Evolutionary conservation across 1,284 basidiomycete species (phyloP), one percentile per base, ranked within the genome.

Genomic region (Cryptococcus floricola): DNA sequence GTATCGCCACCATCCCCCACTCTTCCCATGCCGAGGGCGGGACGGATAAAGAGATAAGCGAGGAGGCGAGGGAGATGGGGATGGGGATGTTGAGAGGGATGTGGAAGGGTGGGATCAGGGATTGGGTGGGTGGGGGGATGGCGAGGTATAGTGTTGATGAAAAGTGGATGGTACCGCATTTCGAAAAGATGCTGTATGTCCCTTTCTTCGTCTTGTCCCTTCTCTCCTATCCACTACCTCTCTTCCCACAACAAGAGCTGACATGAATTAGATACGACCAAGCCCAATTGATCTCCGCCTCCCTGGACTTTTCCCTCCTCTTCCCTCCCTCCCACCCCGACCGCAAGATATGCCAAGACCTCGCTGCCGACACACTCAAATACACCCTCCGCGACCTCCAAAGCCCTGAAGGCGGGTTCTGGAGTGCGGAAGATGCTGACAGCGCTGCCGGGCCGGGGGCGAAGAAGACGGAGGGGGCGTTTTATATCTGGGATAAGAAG

Each of bases 101-200:
- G 16, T 77, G 76, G 66, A 63, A 72, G 27, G 80, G 80, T 31
- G 80, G 80, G 1, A 78, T 81, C n/a, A 67, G 75, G n/a, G 80
- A 81, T 58, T 76, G 77, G 54, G 74, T 80, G 0, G 80, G 79
- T 0, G 74, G 73, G 14, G 80, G 80, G 2, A 72, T 81, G 41
- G 72, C 79, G 14, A 52, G 80, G 49, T 80, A 81, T 57, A 78
- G 75, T 13, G 80, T 81, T 6, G 80, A 80, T 59, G 76, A 76
- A 51, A 66, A 69, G 23, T 81, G 79, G 79, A 73, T 77, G 42
- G 76, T 80, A 3, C 80, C 79, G 5, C 80, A 80, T 61, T 80
- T 81, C 58, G 79, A 81, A 59, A 80, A 80, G 67, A 81, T 81
- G 80, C 71, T 81, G 52, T 70, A 48, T 43, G 68, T 27, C n/a